These are phyloP conservation scores for Acrocalymma vagum DNA, from an alignment of 2,329 filamentous ascomycete species.

Conservation along the genomic window DNA sequence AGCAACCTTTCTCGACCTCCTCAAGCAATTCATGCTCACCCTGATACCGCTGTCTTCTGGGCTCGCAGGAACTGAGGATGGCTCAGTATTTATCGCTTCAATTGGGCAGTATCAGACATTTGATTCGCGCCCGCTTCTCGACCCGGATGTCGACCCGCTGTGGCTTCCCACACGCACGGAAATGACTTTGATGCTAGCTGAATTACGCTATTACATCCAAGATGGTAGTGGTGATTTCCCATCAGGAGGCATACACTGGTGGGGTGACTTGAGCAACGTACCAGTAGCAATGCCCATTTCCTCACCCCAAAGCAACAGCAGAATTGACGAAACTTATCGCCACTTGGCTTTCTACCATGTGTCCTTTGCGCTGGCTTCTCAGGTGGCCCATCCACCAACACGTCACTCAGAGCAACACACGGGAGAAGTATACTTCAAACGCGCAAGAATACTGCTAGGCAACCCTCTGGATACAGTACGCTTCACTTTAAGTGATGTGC, in stretches of 20 bases:
- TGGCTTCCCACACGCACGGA: constrained; percentile 32
- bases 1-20: constrained; percentile 33
- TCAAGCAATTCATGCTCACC: constrained; percentile 35
- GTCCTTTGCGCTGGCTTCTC: constrained; percentile 32
- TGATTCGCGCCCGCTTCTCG: constrained; percentile 34
- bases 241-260: constrained; percentile 35
- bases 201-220: constrained; percentile 30
- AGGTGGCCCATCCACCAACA: constrained; percentile 19
- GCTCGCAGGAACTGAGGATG: constrained; percentile 11
- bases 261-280: constrained; percentile 29
- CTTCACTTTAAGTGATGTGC: constrained; percentile 32
- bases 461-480: constrained; percentile 35
- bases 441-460: constrained; percentile 31
- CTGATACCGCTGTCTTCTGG: constrained; percentile 24
- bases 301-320: constrained; percentile 21
- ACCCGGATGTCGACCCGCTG: constrained; percentile 31
- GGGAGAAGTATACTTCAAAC: constrained; percentile 33
- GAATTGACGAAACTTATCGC: constrained; percentile 24
- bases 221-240: constrained; percentile 30
- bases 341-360: constrained; percentile 34
- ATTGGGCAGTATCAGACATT: constrained; percentile 37
- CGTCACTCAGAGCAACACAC: constrained; percentile 24
- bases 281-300: constrained; percentile 19
- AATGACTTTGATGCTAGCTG: constrained; percentile 29
- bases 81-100: constrained; percentile 27